Evolutionary conservation across 2,329 filamentous ascomycete genomes (phyloP), one percentile per base, ranked within the genome.

Genomic region (Clarireedia paspali): DNA sequence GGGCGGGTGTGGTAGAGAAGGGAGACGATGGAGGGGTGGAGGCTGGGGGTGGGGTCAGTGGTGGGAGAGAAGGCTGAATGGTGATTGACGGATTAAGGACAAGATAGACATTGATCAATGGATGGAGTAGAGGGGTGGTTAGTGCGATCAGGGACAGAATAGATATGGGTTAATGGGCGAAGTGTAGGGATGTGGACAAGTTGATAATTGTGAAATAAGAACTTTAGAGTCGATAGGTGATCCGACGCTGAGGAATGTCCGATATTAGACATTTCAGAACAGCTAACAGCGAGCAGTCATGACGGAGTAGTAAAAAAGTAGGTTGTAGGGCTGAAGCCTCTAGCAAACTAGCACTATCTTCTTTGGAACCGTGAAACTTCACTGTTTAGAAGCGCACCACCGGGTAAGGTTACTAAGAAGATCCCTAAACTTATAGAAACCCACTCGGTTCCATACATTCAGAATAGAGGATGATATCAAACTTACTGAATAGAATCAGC

Each of bases 1-100:
- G 76, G 76, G 34, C 74, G 73, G 2, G 74, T 66, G 23, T 73
- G 71, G 64, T 78, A 74, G 3, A 79, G 73, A 34, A 81, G 69
- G 0, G 73, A 72, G 0, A 77, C 71, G 1, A 79, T 72, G 15
- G 68, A 66, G 0, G 78, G 77, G 60, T 81, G 77, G 3, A 82
- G 66, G 58, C 53, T 55, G 50, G 42, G 45, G 17, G 6, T 12
- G 14, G n/a, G 12, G 34, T 5, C 17, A 15, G 15, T 10, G 39
- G 44, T 6, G 10, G 4, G n/a, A 14, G 6, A 36, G 5, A 4
- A 1, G 6, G n/a, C 7, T 30, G 6, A 40, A 14, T 14, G 38
- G 38, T 40, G 38, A 5, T 40, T 17, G 38, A 24, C 9, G 17
- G 17, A 34, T 27, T 52, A 10, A 27, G 17, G 14, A 20, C 3